Percentiles rank a stretch among this genome's conserved stretches.
Conservation (phyloP, 495 filamentous ascomycete species). For the Penicillium robsamsonii region DNA sequence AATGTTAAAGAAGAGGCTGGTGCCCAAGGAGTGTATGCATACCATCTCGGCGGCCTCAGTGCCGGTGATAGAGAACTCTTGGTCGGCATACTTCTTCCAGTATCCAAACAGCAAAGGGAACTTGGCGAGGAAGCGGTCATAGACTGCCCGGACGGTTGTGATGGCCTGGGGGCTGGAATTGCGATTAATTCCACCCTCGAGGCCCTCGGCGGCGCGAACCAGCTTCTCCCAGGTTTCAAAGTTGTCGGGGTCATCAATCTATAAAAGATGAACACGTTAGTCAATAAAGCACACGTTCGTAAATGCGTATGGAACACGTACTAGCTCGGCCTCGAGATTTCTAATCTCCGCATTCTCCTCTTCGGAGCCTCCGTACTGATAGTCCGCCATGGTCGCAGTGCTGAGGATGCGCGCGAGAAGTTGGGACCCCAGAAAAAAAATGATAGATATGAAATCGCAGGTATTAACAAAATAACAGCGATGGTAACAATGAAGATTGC, state of each 20-base stretch:
- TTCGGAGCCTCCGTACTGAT: constrained; percentile 71
- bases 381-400: constrained; percentile 50
- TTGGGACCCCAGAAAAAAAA: not conserved
- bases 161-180: constrained; percentile 96
- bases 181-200: constrained; percentile 91
- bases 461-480: constrained; percentile 9
- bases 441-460: not conserved
- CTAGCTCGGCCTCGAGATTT: constrained; percentile 74
- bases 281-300: not conserved
- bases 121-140: constrained; percentile 91
- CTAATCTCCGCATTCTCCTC: constrained; percentile 84
- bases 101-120: constrained; percentile 97
- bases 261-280: not conserved
- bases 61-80: constrained; percentile 94
- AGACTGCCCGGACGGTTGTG: constrained; percentile 74
- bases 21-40: constrained; percentile 11
- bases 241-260: constrained; percentile 78
- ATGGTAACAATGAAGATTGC: constrained; percentile 19
- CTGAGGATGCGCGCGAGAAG: constrained; percentile 8
- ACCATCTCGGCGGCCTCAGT: constrained; percentile 99
- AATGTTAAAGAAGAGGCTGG: not conserved
- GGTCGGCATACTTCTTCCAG: constrained; percentile 99
- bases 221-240: constrained; percentile 96
- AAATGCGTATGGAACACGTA: constrained; percentile 36
- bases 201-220: constrained; percentile 72